phyloP scores from a whole-genome alignment of 768 basidiomycete species.

The Neoboletus brunneissimus region DNA sequence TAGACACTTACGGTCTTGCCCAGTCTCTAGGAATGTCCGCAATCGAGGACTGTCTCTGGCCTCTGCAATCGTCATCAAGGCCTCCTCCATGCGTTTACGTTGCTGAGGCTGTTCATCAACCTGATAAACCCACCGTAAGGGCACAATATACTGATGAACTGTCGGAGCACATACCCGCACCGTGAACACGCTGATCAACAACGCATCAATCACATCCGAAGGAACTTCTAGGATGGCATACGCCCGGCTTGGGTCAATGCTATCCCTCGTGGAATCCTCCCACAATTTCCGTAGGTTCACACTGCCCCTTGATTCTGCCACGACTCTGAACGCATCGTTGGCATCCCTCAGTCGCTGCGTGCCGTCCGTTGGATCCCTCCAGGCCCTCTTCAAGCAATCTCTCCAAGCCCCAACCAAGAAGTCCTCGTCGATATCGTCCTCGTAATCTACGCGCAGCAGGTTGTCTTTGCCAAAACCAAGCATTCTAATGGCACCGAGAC shows the following conservation, averaged over 20 bases:
- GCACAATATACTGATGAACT: not conserved
- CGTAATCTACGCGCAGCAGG: conserved; percentile 64
- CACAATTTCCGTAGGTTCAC: conserved; percentile 45
- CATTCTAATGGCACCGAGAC: conserved; percentile 41
- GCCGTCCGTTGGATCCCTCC: conserved; percentile 46
- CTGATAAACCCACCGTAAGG: conserved; percentile 36
- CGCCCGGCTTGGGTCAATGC: conserved; percentile 69
- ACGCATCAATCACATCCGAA: conserved; percentile 69
- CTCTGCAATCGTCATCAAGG: conserved; percentile 71
- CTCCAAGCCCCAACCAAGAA: conserved; percentile 74
- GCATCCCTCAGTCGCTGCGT: conserved; percentile 48
- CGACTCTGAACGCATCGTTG: conserved; percentile 65
- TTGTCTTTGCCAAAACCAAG: conserved; percentile 70
- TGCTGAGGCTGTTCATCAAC: conserved; percentile 70
- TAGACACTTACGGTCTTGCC: conserved; percentile 68
- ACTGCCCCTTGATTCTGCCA: conserved; percentile 65
- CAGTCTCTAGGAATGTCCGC: conserved; percentile 60
- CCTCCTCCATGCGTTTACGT: conserved; percentile 68
- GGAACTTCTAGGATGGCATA: conserved; percentile 71
- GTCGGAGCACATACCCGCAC: conserved; percentile 54
- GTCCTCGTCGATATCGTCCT: conserved; percentile 61
- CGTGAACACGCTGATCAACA: conserved; percentile 67
- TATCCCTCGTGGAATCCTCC: conserved; percentile 51
- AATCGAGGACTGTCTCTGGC: conserved; percentile 70
- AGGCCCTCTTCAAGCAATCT: conserved; percentile 52